Evolutionary conservation across 2,329 filamentous ascomycete species (phyloP).

Genomic region (Sporothrix protearum): DNA sequence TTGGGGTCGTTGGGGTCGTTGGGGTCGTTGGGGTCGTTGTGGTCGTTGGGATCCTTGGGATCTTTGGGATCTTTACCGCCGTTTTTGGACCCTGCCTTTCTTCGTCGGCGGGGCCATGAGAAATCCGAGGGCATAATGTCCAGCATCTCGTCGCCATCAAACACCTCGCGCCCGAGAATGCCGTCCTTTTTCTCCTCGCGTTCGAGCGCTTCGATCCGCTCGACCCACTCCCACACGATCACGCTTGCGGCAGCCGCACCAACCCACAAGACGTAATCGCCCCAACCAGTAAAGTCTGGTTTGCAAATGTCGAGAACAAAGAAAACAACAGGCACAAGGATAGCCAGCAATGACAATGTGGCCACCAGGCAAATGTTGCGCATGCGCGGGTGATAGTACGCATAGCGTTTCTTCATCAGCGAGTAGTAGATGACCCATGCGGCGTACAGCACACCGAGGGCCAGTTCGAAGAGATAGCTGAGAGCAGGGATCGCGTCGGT

Average conservation of each 20-base stretch:
- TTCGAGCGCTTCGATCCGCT: slow-evolving; percentile 87
- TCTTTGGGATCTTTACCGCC: slow-evolving; percentile 36
- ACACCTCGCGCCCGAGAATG: slow-evolving; percentile 84
- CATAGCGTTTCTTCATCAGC: slow-evolving; percentile 85
- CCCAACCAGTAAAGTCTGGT: slow-evolving; percentile 83
- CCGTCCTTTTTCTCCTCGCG: slow-evolving; percentile 92
- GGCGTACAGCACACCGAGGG: slow-evolving; percentile 81
- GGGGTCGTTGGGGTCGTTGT: no score
- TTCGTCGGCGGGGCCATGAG: slow-evolving; percentile 43
- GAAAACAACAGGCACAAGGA: slow-evolving; percentile 85
- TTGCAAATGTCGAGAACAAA: slow-evolving; percentile 88
- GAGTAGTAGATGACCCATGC: slow-evolving; percentile 94
- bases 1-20: slow-evolving; percentile 36
- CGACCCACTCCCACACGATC: slow-evolving; percentile 98
- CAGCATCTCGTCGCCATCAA: slow-evolving; percentile 91
- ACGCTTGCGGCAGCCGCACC: slow-evolving; percentile 89
- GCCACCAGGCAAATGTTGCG: slow-evolving; percentile 82
- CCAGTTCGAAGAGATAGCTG: slow-evolving; percentile 85
- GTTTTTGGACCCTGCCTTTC: slow-evolving; percentile 34
- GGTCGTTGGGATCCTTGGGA: no score
- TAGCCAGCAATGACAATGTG: slow-evolving; percentile 71
- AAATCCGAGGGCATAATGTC: slow-evolving; percentile 56
- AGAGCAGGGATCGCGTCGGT: slow-evolving; percentile 86
- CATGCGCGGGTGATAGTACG: slow-evolving; percentile 88
- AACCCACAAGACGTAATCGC: slow-evolving; percentile 95